A percentile compares a stretch with the other conserved stretches of the same genome.
Conservation (phyloP, 495 filamentous ascomycete species). For the Neurospora cerealis region DNA sequence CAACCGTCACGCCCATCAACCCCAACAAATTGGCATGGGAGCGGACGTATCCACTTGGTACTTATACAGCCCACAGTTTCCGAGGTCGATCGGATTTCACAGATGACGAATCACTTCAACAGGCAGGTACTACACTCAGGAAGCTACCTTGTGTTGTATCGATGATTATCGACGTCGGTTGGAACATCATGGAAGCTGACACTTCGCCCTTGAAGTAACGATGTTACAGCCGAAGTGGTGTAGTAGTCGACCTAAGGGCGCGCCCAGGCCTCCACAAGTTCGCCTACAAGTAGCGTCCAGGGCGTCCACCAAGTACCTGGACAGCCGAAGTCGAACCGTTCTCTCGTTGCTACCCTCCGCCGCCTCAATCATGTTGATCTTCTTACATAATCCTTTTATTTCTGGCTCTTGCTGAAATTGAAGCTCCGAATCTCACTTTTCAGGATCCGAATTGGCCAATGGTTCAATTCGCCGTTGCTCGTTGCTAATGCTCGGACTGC, state of each 20-base stretch:
- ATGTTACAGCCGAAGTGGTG: not conserved
- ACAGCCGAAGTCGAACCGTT: not conserved
- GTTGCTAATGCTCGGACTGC: not conserved
- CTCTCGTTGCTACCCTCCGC: not conserved
- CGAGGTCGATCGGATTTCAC: not conserved
- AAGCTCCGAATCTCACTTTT: not conserved
- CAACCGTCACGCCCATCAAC: too few species aligned
- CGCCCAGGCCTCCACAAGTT: not conserved
- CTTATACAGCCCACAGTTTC: not conserved
- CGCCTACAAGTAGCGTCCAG: not conserved
- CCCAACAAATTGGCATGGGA: not conserved
- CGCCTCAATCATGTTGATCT: not conserved
- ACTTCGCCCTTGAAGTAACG: not conserved
- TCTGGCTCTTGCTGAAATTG: not conserved
- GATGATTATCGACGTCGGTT: not conserved
- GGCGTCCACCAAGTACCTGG: not conserved
- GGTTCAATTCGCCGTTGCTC: not conserved
- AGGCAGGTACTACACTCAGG: not conserved
- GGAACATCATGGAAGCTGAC: not conserved
- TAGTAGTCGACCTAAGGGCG: not conserved
- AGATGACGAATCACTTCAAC: not conserved
- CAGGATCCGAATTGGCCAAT: not conserved
- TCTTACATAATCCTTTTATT: not conserved
- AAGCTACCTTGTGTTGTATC: not conserved
- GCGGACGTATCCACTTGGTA: not conserved